These are phyloP conservation scores for Paraglomus occultum DNA, from an alignment of 192 early-diverging fungal species.

Conservation along the genomic window DNA sequence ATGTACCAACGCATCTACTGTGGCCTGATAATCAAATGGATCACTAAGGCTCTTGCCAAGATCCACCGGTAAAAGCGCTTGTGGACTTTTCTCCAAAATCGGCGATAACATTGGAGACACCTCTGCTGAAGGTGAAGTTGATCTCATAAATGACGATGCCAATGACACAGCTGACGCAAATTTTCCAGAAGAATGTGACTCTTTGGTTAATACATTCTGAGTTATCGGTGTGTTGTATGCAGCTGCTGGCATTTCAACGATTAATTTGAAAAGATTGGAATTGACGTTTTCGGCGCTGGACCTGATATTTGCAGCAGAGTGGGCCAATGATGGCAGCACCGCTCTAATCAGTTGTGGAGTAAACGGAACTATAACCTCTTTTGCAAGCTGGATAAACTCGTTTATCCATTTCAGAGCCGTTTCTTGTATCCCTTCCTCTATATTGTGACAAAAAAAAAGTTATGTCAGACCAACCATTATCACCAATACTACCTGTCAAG, in stretches of 20 bases:
- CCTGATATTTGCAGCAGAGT: constrained; percentile 51
- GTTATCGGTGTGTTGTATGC: constrained; percentile 1
- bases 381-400: constrained; percentile 81
- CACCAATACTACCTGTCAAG: background rate
- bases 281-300: constrained; percentile 83
- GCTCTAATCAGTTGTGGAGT: constrained; percentile 79
- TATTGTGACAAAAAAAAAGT: constrained; percentile 27
- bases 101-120: constrained; percentile 1
- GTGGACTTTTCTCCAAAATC: background rate
- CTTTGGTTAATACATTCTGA: constrained; percentile 1
- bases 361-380: constrained; percentile 79
- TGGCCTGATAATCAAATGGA: constrained; percentile 83
- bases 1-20: constrained; percentile 73
- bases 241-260: constrained; percentile 58
- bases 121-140: background rate
- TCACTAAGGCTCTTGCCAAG: constrained; percentile 32
- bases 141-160: background rate
- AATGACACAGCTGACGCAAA: background rate
- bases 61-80: background rate
- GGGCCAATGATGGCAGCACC: constrained; percentile 84
- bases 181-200: background rate
- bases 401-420: constrained; percentile 91
- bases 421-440: constrained; percentile 87
- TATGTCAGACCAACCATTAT: background rate
- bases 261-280: constrained; percentile 70